A percentile compares a stretch with the other conserved stretches of the same genome.
These are phyloP conservation scores for Paxillus involutus DNA, from an alignment of 768 basidiomycete species.

Conservation along the genomic window DNA sequence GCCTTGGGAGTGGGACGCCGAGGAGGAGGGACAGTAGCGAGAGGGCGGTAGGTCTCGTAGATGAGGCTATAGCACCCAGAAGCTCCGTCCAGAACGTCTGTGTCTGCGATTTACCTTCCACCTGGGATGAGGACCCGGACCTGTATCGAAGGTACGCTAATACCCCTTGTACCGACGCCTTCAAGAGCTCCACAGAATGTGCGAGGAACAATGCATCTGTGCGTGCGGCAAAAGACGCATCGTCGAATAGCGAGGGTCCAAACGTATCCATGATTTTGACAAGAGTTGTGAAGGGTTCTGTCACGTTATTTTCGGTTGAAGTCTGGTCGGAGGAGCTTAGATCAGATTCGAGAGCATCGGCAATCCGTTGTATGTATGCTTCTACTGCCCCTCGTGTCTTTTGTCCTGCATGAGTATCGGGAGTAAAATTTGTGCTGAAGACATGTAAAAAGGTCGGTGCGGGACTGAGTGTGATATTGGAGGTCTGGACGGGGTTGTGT, in stretches of 20 bases:
- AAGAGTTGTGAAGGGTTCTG: slow-evolving; percentile 26
- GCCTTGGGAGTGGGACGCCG: slow-evolving; percentile 38
- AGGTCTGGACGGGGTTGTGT: background rate
- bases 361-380: slow-evolving; percentile 13
- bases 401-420: slow-evolving; percentile 12
- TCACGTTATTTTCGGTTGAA: background rate
- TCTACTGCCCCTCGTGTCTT: slow-evolving; percentile 11
- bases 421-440: slow-evolving; percentile 38
- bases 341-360: slow-evolving; percentile 26
- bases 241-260: slow-evolving; percentile 47
- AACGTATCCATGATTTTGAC: slow-evolving; percentile 52
- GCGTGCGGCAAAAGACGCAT: slow-evolving; percentile 38
- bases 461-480: slow-evolving; percentile 20
- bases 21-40: slow-evolving; percentile 43
- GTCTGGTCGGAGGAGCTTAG: slow-evolving; percentile 6
- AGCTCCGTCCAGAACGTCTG: slow-evolving; percentile 31
- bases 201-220: slow-evolving; percentile 44
- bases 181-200: slow-evolving; percentile 41
- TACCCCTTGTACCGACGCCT: slow-evolving; percentile 42
- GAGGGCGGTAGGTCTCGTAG: slow-evolving; percentile 30
- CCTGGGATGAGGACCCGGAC: slow-evolving; percentile 5
- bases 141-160: slow-evolving; percentile 48
- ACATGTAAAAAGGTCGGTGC: slow-evolving; percentile 48
- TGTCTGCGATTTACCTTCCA: slow-evolving; percentile 7
- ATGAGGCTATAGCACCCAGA: slow-evolving; percentile 41